These are phyloP conservation scores for Fusarium chuoi DNA, from an alignment of 2,329 filamentous ascomycete species.

Conservation along the genomic window DNA sequence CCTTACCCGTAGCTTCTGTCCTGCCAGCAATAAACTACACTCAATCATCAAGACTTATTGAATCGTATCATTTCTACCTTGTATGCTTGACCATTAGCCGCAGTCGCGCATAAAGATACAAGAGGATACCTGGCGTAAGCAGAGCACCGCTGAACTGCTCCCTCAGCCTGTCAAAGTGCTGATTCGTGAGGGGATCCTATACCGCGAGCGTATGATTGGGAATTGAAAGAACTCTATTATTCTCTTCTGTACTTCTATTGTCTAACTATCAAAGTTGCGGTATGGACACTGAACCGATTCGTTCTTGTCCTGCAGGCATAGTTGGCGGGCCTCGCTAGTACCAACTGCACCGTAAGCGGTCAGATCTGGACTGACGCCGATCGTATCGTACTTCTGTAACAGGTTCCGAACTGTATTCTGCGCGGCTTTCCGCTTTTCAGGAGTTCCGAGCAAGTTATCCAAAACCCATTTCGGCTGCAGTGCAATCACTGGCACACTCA, in stretches of 20 bases:
- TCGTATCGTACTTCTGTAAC: not conserved
- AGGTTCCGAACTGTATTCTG: rapidly evolving
- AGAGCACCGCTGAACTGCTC: rapidly evolving
- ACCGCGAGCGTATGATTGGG: rapidly evolving
- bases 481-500: rapidly evolving
- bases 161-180: rapidly evolving
- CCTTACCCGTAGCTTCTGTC: not conserved
- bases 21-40: rapidly evolving
- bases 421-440: not conserved
- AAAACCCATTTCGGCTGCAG: not conserved
- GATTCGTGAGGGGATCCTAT: no score
- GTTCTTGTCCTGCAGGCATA: not conserved
- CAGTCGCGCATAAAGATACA: not conserved
- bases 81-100: rapidly evolving
- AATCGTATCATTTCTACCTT: not conserved
- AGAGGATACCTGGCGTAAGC: rapidly evolving
- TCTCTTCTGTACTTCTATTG: rapidly evolving
- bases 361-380: not conserved
- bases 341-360: not conserved
- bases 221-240: not conserved
- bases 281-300: not conserved
- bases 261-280: not conserved
- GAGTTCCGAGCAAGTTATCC: not conserved
- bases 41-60: rapidly evolving
- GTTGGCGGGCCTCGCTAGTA: not conserved